Percentiles rank a stretch among this genome's conserved stretches.
Conservation (phyloP, 352 stramenopile species). For the Globisporangium emineosum region DNA sequence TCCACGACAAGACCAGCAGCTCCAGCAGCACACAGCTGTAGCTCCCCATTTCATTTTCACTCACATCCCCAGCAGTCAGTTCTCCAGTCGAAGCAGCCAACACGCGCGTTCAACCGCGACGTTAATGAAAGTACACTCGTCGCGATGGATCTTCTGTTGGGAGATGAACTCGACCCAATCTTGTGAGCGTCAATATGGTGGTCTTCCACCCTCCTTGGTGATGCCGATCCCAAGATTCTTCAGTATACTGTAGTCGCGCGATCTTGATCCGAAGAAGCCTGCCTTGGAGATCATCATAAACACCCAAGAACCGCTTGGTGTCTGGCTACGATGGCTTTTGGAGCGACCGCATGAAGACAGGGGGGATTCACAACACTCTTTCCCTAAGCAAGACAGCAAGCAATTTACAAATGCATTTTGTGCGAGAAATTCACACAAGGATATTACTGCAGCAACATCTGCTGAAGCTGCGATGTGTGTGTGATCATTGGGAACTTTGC, state of each 20-base stretch:
- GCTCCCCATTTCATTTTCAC: no score
- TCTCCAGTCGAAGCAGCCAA: background rate
- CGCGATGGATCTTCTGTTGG: background rate
- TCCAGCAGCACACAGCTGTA: no score
- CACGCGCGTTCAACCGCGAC: background rate
- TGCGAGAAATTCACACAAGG: no score
- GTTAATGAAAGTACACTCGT: background rate
- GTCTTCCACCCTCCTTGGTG: background rate
- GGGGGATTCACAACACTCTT: background rate
- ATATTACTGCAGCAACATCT: no score
- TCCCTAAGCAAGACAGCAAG: background rate
- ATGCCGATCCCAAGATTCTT: background rate
- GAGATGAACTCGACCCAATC: background rate
- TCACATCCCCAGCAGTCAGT: background rate
- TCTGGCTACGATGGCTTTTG: background rate
- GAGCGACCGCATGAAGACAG: background rate
- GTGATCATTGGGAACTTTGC: no score
- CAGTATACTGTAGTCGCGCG: background rate
- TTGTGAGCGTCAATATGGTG: no score
- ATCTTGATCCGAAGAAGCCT: conserved; percentile 1
- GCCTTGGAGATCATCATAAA: no score
- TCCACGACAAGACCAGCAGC: background rate
- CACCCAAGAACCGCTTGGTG: background rate
- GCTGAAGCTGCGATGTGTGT: no score
- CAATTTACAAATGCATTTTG: background rate